These are phyloP conservation scores for Zoysia matrella DNA, from an alignment of 202 grass and related monocot species.

Conservation along the genomic window DNA sequence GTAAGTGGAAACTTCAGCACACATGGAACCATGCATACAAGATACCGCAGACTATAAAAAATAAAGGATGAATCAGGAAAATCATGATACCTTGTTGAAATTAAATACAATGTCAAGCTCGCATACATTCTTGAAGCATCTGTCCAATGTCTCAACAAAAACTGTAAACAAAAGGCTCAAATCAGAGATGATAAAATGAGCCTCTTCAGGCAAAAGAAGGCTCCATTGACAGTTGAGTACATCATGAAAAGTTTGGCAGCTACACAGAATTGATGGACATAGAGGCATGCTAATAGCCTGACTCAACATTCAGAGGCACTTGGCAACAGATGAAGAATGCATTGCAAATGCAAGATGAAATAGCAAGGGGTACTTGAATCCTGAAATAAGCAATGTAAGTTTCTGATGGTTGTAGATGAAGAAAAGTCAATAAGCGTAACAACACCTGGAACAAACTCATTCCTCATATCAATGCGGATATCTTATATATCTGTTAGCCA, in stretches of 20 bases:
- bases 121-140: constrained; percentile 98
- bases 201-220: background rate
- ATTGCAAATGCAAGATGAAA: background rate
- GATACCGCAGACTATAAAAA: constrained; percentile 15
- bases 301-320: constrained; percentile 10
- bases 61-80: constrained; percentile 26
- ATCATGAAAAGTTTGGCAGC: constrained; percentile 15
- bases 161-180: constrained; percentile 56
- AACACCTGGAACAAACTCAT: background rate
- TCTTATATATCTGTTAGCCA: no score
- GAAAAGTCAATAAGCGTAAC: constrained; percentile 3
- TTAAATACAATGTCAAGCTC: constrained; percentile 95
- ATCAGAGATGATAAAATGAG: constrained; percentile 22
- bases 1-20: constrained; percentile 13
- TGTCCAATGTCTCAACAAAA: constrained; percentile 91
- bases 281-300: background rate
- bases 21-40: background rate
- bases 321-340: constrained; percentile 12
- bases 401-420: background rate
- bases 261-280: background rate
- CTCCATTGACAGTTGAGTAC: background rate
- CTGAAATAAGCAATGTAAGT: background rate
- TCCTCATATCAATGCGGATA: background rate
- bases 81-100: constrained; percentile 84
- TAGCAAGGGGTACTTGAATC: background rate